These are phyloP conservation scores for Populus pruinosa DNA, from an alignment of 345 rosid species.

Conservation along the genomic window DNA sequence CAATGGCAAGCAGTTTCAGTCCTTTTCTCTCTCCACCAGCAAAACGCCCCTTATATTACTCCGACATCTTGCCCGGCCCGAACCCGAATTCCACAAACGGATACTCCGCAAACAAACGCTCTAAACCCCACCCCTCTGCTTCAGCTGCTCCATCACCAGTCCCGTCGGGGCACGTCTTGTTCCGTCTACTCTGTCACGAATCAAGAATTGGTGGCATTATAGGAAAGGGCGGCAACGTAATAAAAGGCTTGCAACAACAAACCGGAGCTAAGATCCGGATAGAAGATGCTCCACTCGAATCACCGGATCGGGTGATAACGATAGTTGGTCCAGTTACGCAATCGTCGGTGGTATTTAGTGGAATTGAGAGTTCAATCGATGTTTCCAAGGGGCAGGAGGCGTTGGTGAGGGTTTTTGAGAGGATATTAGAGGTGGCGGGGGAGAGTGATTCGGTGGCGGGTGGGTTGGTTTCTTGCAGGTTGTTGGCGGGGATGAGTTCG, in stretches of 20 bases:
- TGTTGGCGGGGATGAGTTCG: slow-evolving; percentile 38
- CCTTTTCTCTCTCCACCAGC: slow-evolving; percentile 29
- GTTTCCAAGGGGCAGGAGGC: slow-evolving; percentile 14
- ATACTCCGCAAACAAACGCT: slow-evolving; percentile 47
- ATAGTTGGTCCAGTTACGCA: slow-evolving; percentile 38
- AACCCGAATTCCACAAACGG: slow-evolving; percentile 14
- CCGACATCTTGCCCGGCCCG: slow-evolving; percentile 12
- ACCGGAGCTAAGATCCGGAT: slow-evolving; percentile 78
- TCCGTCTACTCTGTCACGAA: slow-evolving; percentile 68
- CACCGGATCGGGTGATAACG: slow-evolving; percentile 66
- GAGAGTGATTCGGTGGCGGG: slow-evolving; percentile 34
- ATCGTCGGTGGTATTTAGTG: neutral
- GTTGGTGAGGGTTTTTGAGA: slow-evolving; percentile 59
- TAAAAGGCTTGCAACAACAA: slow-evolving; percentile 73
- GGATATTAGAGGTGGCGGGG: slow-evolving; percentile 45
- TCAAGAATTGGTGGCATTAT: slow-evolving; percentile 80
- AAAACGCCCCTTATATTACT: slow-evolving; percentile 27
- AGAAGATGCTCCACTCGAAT: slow-evolving; percentile 63
- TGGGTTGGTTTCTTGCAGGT: slow-evolving; percentile 44
- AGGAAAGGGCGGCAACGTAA: slow-evolving; percentile 73
- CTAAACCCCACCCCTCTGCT: slow-evolving; percentile 33
- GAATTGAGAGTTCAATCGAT: neutral
- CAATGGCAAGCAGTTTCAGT: slow-evolving; percentile 22
- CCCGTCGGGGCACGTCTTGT: slow-evolving; percentile 57
- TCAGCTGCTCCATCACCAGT: slow-evolving; percentile 27